Base-by-base conservation (phyloP, 352 stramenopile genomes). In the Phytophthora melonis region DNA sequence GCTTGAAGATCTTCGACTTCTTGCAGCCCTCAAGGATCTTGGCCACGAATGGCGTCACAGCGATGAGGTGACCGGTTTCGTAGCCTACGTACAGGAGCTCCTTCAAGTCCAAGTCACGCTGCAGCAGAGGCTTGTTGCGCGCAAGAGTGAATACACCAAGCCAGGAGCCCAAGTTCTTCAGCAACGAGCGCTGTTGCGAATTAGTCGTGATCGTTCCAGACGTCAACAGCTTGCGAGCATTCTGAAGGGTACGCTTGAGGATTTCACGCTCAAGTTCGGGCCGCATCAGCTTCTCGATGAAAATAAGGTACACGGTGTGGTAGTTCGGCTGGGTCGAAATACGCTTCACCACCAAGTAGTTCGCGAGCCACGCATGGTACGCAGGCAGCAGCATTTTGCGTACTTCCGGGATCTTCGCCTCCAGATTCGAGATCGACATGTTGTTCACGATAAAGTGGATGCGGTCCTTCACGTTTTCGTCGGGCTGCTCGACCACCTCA, bases 401-500 rank as follows among this genome's bases (percentile, higher is more conserved):
- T 43, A 99, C 87, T 68, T 99, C 97, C 21, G 96, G 85, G 30
- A 98, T 98, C 83, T 99, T 99, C 30, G 86, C 87, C 58, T 99
- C 96, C 21, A 99, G 81, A 76, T 99, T 99, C 25, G 90, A 97
- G 60, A 98, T 95, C 53, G 97, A 98, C 78, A 99, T 96, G 78
- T 99, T 99, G 85, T 99, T 99, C 73, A 99, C 98, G 19, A 99
- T 96, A 72, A 99, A 99, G 78, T 99, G 97, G 69, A 99, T 98
- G n/a, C 97, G 87, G 78, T 99, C 98, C 62, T 98, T 90, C 54
- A 99, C 74, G 21, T 67, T 87, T 72, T 95, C 87, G 13, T 96
- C 90, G 0, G 90, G 90, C 63, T 97, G 89, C 49, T 78, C 68
- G 27, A 94, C 76, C 13, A 74, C 78, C 72, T 92, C 84, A 30